Conservation (phyloP, 371 early-diverging fungal species). For the Zopfochytrium polystomum region DNA sequence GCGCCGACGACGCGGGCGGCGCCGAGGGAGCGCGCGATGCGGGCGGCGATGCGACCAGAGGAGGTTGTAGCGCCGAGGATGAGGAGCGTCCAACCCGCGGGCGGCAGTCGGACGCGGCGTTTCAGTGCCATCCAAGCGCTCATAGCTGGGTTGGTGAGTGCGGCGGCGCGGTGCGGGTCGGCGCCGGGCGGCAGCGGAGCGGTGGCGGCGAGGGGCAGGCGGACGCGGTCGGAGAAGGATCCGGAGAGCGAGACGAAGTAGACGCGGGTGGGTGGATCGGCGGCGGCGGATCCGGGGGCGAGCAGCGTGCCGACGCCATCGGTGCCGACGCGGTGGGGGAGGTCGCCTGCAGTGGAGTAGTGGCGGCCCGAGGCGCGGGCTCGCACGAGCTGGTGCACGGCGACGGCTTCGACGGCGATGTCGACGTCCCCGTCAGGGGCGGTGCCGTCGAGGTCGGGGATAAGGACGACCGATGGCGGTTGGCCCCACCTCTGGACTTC, state of each 20-base stretch:
- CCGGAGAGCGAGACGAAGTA: too few species aligned
- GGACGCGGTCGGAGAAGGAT: too few species aligned
- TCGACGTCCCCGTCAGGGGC: too few species aligned
- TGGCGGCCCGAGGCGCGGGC: not conserved
- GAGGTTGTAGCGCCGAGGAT: not conserved
- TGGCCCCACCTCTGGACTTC: too few species aligned
- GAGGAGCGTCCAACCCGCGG: not conserved
- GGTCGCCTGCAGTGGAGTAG: not conserved
- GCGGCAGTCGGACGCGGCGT: not conserved
- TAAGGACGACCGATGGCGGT: too few species aligned
- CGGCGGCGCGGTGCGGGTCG: not conserved
- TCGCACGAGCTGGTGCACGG: constrained; percentile 1
- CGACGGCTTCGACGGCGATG: too few species aligned
- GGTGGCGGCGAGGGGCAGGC: too few species aligned
- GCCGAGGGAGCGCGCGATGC: not conserved
- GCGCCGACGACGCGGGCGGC: not conserved
- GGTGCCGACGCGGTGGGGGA: not conserved
- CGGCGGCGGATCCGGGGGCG: too few species aligned
- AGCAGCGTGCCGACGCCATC: not conserved
- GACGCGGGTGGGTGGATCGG: too few species aligned
- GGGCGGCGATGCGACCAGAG: not conserved
- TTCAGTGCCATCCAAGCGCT: constrained; percentile 1
- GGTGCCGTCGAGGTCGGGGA: too few species aligned
- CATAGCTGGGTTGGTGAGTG: not conserved
- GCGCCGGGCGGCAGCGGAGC: not conserved